Percentiles rank a stretch among this genome's conserved stretches.
These are phyloP conservation scores for Salvia splendens DNA, from an alignment of 257 asterid species.

Conservation along the genomic window DNA sequence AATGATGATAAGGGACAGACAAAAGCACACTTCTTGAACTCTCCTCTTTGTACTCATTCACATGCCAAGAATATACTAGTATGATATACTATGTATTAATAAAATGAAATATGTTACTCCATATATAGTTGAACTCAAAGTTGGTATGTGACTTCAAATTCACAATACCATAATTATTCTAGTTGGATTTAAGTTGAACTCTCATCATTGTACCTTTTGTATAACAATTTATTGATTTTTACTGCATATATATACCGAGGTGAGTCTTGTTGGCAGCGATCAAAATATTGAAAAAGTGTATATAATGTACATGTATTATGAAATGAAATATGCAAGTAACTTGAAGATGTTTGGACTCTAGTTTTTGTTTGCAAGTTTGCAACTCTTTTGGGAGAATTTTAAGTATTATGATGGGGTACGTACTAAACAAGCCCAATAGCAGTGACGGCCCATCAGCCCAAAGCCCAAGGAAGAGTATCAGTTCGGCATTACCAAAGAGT, in stretches of 20 bases:
- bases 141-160: not conserved
- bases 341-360: not conserved
- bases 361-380: not conserved
- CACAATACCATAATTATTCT: not conserved
- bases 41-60: not conserved
- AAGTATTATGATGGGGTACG: no score
- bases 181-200: not conserved
- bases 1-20: not conserved
- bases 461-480: no score
- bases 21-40: not conserved
- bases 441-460: no score
- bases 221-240: not conserved
- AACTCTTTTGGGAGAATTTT: not conserved
- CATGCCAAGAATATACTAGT: not conserved
- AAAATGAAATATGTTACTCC: no score
- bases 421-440: no score
- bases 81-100: no score
- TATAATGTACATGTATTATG: not conserved
- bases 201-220: no score
- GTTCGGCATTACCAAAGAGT: no score
- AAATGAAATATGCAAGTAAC: not conserved
- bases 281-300: not conserved
- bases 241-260: not conserved
- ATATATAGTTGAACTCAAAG: not conserved
- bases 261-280: slow-evolving; percentile 6